Conservation (phyloP, 345 rosid genomes). For the Brassica napus region DNA sequence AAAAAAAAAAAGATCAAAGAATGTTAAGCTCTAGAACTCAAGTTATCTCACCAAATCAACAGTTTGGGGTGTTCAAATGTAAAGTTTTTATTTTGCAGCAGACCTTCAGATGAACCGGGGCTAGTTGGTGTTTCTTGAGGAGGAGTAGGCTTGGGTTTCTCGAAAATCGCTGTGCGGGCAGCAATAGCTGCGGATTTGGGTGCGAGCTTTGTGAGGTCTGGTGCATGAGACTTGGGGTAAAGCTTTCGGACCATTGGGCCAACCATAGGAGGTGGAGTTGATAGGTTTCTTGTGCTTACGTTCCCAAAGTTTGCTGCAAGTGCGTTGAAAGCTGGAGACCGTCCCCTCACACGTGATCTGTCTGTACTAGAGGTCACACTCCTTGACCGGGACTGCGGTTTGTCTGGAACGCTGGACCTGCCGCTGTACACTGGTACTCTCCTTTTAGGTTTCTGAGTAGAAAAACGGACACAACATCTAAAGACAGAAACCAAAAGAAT, state of each 20-base stretch:
- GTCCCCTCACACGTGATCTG: constrained; percentile 93
- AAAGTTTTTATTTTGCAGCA: background rate
- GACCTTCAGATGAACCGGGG: constrained; percentile 78
- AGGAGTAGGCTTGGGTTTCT: constrained; percentile 54
- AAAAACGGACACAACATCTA: constrained; percentile 16
- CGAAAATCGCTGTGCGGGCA: constrained; percentile 67
- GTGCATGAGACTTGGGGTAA: constrained; percentile 87
- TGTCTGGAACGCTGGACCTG: constrained; percentile 83
- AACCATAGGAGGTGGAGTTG: constrained; percentile 95
- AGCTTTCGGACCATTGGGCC: constrained; percentile 70
- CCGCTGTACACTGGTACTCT: constrained; percentile 80
- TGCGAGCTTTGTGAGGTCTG: constrained; percentile 62
- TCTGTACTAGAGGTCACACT: constrained; percentile 97
- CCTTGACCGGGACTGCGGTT: constrained; percentile 87
- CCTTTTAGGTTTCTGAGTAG: constrained; percentile 81
- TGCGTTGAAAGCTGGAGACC: constrained; percentile 98
- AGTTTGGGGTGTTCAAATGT: background rate
- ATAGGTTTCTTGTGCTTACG: constrained; percentile 74
- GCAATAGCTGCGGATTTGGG: constrained; percentile 73
- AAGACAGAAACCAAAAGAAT: constrained; percentile 10
- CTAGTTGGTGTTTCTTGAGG: constrained; percentile 60
- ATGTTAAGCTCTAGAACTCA: constrained; percentile 12
- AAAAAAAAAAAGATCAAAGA: constrained; percentile 28
- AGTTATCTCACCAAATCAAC: background rate
- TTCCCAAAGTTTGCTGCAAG: constrained; percentile 96